Conservation (phyloP, 371 early-diverging fungal species). For the Rhizopus delemar region DNA sequence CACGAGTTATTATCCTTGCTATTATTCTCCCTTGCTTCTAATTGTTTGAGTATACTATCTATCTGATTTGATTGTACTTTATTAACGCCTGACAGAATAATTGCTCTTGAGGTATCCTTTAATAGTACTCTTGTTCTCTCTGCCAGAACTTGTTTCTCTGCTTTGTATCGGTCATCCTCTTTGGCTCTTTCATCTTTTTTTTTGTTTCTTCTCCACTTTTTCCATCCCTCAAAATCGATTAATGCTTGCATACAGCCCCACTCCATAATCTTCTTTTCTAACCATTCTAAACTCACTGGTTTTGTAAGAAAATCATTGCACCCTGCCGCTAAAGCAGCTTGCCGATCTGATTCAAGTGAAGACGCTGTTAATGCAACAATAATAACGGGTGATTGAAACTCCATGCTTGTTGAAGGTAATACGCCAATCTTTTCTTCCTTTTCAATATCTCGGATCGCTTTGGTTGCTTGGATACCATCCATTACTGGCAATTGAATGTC, state of each 20-base stretch:
- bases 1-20: not conserved
- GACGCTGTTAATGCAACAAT: slow-evolving; percentile 89
- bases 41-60: slow-evolving; percentile 19
- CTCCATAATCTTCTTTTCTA: slow-evolving; percentile 84
- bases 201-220: slow-evolving; percentile 61
- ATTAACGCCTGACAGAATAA: not conserved
- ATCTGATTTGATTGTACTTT: not conserved
- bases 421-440: slow-evolving; percentile 65
- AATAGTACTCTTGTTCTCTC: not conserved
- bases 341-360: slow-evolving; percentile 72
- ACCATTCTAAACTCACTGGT: slow-evolving; percentile 82
- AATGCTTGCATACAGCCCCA: slow-evolving; percentile 94
- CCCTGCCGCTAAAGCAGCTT: slow-evolving; percentile 81
- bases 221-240: slow-evolving; percentile 85
- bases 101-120: not conserved
- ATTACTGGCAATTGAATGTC: slow-evolving; percentile 84
- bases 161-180: not conserved
- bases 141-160: not conserved
- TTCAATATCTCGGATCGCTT: slow-evolving; percentile 71
- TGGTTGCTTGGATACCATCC: slow-evolving; percentile 82
- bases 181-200: slow-evolving; percentile 2
- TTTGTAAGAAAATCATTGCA: slow-evolving; percentile 91
- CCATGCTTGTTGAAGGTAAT: slow-evolving; percentile 23
- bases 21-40: slow-evolving; percentile 3
- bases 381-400: slow-evolving; percentile 75